Evolutionary conservation across 2,329 filamentous ascomycete species (phyloP).

Genomic region (Parastagonospora avenae): DNA sequence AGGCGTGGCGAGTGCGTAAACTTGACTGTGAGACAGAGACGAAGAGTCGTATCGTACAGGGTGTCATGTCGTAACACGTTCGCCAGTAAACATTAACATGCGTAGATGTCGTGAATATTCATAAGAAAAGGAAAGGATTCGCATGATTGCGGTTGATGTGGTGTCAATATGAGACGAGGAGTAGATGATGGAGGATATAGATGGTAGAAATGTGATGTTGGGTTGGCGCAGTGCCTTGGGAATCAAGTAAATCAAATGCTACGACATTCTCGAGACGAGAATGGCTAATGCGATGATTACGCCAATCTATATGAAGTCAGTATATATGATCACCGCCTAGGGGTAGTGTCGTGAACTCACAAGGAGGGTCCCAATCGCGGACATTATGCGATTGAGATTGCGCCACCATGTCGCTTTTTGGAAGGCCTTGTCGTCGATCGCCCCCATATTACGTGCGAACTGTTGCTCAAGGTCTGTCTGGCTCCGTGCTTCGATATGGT

Average conservation of each 20-base stretch:
- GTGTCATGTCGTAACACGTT: slow-evolving; percentile 24
- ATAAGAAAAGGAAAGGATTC: slow-evolving; percentile 20
- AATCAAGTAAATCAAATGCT: slow-evolving; percentile 4
- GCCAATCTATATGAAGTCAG: slow-evolving; percentile 31
- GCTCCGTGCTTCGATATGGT: slow-evolving; percentile 46
- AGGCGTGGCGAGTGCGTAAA: slow-evolving; percentile 24
- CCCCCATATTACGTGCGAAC: slow-evolving; percentile 51
- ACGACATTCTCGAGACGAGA: slow-evolving; percentile 43
- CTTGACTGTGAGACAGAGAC: slow-evolving; percentile 23
- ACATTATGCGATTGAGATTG: slow-evolving; percentile 67
- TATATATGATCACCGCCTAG: slow-evolving; percentile 2
- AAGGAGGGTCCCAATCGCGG: slow-evolving; percentile 60
- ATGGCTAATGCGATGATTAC: slow-evolving; percentile 36
- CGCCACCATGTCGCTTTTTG: slow-evolving; percentile 70
- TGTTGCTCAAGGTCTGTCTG: slow-evolving; percentile 50
- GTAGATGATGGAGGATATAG: slow-evolving; percentile 6
- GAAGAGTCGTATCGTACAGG: slow-evolving; percentile 20
- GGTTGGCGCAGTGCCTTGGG: slow-evolving; percentile 1
- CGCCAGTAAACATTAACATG: slow-evolving; percentile 36
- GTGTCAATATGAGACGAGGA: background rate
- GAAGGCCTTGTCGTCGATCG: slow-evolving; percentile 55
- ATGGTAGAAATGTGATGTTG: slow-evolving; percentile 5
- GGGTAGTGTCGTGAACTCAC: slow-evolving; percentile 48
- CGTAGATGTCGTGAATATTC: slow-evolving; percentile 32
- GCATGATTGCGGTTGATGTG: slow-evolving; percentile 1